phyloP scores from a whole-genome alignment of 2,329 filamentous ascomycete genomes.

The Plectosphaerella plurivora region DNA sequence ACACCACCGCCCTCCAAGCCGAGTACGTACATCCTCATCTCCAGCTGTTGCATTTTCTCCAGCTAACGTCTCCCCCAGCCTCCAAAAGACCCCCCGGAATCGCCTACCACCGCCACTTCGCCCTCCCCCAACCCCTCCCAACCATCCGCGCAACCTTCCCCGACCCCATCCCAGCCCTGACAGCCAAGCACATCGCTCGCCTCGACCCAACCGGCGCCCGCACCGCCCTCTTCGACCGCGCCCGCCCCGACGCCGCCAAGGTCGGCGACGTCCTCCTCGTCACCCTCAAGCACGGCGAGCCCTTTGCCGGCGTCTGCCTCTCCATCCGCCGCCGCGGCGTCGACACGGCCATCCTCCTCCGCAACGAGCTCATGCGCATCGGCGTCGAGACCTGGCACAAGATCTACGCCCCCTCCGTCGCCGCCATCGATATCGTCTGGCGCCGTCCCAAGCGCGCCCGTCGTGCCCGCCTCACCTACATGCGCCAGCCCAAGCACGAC shows the following conservation, averaged over 20 bases:
- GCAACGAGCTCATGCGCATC: constrained; percentile 80
- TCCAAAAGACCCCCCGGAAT: not conserved
- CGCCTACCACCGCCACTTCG: constrained; percentile 13
- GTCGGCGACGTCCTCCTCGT: constrained; percentile 90
- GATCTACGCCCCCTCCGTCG: constrained; percentile 84
- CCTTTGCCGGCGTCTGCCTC: constrained; percentile 84
- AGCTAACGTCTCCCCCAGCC: not conserved
- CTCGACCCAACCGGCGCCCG: constrained; percentile 86
- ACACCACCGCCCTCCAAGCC: constrained; percentile 21
- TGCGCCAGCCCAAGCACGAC: constrained; percentile 85
- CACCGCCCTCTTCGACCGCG: constrained; percentile 71
- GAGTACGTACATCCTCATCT: constrained; percentile 12
- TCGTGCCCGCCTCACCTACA: constrained; percentile 83
- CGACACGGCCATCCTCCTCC: constrained; percentile 81
- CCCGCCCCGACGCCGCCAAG: constrained; percentile 73
- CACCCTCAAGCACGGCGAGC: constrained; percentile 73
- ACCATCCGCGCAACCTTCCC: constrained; percentile 52
- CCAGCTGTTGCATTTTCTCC: constrained; percentile 20
- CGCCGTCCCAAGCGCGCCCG: constrained; percentile 77
- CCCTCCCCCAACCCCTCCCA: constrained; percentile 36
- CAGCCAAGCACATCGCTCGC: constrained; percentile 61
- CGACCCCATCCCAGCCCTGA: constrained; percentile 65
- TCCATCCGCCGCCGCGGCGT: constrained; percentile 83
- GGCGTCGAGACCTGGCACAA: constrained; percentile 98
- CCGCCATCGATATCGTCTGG: constrained; percentile 91